phyloP scores from a whole-genome alignment of 805 yeast species.

The Saccharomycopsis javanensis region DNA sequence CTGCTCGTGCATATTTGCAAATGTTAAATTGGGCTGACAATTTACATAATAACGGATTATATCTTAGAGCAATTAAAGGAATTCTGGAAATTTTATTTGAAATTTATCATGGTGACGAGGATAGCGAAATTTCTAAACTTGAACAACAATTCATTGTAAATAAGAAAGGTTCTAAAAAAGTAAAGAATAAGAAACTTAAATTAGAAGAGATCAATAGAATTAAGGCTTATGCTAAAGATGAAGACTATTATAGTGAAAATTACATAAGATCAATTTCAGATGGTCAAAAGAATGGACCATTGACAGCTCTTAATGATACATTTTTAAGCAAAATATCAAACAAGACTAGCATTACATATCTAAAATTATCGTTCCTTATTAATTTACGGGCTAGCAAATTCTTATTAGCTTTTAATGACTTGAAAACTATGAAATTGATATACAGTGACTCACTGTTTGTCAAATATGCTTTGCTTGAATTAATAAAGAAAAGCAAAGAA shows the following conservation, averaged over 20 bases:
- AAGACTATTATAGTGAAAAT: slow-evolving; percentile 13
- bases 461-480: slow-evolving; percentile 6
- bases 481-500: neutral
- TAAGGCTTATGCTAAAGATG: slow-evolving; percentile 13
- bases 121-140: slow-evolving; percentile 6
- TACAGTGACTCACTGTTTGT: slow-evolving; percentile 4
- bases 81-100: slow-evolving; percentile 48
- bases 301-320: slow-evolving; percentile 3
- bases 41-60: slow-evolving; percentile 60
- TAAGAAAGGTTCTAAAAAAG: slow-evolving; percentile 12
- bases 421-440: slow-evolving; percentile 7
- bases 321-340: slow-evolving; percentile 5
- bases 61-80: slow-evolving; percentile 59
- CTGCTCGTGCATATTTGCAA: slow-evolving; percentile 72
- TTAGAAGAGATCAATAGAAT: slow-evolving; percentile 7
- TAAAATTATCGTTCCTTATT: slow-evolving; percentile 12
- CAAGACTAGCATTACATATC: slow-evolving; percentile 6
- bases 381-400: slow-evolving; percentile 9
- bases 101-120: slow-evolving; percentile 16
- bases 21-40: slow-evolving; percentile 77
- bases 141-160: neutral
- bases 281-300: neutral
- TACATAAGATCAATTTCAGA: neutral
- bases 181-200: slow-evolving; percentile 10
- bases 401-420: slow-evolving; percentile 14